Percentiles rank a stretch among this genome's conserved stretches.
Evolutionary conservation across 805 yeast species (phyloP).

Genomic region (Starmerella sirachaensis): DNA sequence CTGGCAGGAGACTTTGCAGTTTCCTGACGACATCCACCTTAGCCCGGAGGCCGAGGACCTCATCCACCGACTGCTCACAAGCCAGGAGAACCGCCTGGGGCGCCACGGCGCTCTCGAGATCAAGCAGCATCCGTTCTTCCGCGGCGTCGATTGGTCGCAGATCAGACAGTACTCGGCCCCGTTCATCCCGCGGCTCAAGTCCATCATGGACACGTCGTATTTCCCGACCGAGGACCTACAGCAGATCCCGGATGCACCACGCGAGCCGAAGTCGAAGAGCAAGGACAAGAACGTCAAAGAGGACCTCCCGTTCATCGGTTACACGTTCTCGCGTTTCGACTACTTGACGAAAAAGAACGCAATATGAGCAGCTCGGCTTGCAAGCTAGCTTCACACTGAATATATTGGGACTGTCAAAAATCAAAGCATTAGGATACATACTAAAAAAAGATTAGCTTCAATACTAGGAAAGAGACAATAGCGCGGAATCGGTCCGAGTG

Average conservation of each 20-base stretch:
- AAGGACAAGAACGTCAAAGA: constrained; percentile 47
- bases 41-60: constrained; percentile 83
- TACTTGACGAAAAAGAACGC: constrained; percentile 50
- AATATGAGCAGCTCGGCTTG: no score
- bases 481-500: no score
- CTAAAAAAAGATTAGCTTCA: no score
- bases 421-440: no score
- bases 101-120: constrained; percentile 89
- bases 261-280: constrained; percentile 28
- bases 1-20: constrained; percentile 77
- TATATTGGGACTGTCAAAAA: no score
- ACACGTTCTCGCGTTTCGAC: constrained; percentile 90
- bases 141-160: constrained; percentile 92
- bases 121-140: constrained; percentile 80
- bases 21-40: constrained; percentile 85
- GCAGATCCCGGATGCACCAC: constrained; percentile 85
- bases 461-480: no score
- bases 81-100: constrained; percentile 71
- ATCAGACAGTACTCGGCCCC: constrained; percentile 86
- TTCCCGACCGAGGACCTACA: constrained; percentile 97
- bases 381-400: no score
- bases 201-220: constrained; percentile 90
- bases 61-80: constrained; percentile 62
- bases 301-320: constrained; percentile 93
- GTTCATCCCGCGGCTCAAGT: constrained; percentile 78